A percentile compares a stretch with the other conserved stretches of the same genome.
These are phyloP conservation scores for Lactarius hatsudake DNA, from an alignment of 768 basidiomycete species.

Conservation along the genomic window DNA sequence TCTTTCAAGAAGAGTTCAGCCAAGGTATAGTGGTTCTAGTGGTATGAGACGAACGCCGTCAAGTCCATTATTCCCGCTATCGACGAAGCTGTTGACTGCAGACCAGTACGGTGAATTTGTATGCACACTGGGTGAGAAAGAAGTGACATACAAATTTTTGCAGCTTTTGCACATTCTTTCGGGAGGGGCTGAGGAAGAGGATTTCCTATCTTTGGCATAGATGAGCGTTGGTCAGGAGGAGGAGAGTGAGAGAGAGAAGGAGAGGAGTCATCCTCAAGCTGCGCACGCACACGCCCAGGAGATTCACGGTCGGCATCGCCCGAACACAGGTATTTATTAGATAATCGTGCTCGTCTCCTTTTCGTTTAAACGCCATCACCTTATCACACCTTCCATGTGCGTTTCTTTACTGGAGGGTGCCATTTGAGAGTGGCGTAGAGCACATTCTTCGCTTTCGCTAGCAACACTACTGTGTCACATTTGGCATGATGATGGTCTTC, in stretches of 20 bases:
- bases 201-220: constrained; percentile 41
- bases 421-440: constrained; percentile 34
- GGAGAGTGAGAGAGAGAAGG: no score
- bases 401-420: constrained; percentile 30
- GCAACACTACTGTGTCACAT: constrained; percentile 35
- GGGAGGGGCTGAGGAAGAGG: constrained; percentile 59
- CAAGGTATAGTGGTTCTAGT: background rate
- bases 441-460: constrained; percentile 38
- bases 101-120: constrained; percentile 13
- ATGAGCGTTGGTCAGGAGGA: background rate
- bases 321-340: background rate
- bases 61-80: constrained; percentile 74
- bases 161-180: constrained; percentile 85
- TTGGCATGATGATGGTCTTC: constrained; percentile 37
- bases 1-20: background rate
- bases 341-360: background rate
- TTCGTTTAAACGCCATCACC: constrained; percentile 30
- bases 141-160: constrained; percentile 70
- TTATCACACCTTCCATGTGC: constrained; percentile 35
- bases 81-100: constrained; percentile 81
- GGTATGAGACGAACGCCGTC: constrained; percentile 56
- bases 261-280: background rate
- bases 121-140: background rate
- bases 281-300: background rate
- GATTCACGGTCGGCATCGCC: background rate